Evolutionary conservation across 495 filamentous ascomycete species (phyloP).

Genomic region (Hypoxylon subgilvum): DNA sequence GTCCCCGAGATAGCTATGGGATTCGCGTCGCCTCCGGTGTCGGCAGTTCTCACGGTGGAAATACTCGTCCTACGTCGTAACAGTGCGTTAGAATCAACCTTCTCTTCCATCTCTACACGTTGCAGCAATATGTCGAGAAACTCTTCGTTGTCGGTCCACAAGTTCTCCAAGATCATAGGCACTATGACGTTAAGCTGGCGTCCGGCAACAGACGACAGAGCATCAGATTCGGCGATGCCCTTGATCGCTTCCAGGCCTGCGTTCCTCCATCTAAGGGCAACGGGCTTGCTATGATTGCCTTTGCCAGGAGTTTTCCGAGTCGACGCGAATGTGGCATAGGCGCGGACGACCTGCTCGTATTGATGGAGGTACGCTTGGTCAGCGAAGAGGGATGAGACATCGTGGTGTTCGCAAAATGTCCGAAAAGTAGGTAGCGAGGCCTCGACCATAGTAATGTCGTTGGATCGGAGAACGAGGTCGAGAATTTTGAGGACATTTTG

Average conservation of each 20-base stretch:
- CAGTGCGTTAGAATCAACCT: conserved; percentile 64
- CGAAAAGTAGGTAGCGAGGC: conserved; percentile 82
- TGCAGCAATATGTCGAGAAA: conserved; percentile 67
- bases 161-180: conserved; percentile 81
- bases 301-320: conserved; percentile 56
- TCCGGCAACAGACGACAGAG: conserved; percentile 72
- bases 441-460: conserved; percentile 87
- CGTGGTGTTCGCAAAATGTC: conserved; percentile 80
- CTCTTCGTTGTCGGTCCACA: conserved; percentile 76
- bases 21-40: conserved; percentile 67
- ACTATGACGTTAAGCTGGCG: conserved; percentile 76
- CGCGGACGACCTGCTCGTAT: conserved; percentile 77
- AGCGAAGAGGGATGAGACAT: conserved; percentile 74
- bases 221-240: conserved; percentile 76
- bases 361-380: conserved; percentile 83
- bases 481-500: conserved; percentile 79
- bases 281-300: conserved; percentile 66
- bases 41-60: conserved; percentile 75
- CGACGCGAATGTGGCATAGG: conserved; percentile 78
- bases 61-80: conserved; percentile 74
- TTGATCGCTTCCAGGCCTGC: conserved; percentile 80
- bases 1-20: conserved; percentile 73
- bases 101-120: conserved; percentile 67
- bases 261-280: conserved; percentile 83
- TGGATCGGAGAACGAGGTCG: conserved; percentile 74